Base-by-base conservation (phyloP, 2,329 filamentous ascomycete genomes). In the Aspergillus sergii region DNA sequence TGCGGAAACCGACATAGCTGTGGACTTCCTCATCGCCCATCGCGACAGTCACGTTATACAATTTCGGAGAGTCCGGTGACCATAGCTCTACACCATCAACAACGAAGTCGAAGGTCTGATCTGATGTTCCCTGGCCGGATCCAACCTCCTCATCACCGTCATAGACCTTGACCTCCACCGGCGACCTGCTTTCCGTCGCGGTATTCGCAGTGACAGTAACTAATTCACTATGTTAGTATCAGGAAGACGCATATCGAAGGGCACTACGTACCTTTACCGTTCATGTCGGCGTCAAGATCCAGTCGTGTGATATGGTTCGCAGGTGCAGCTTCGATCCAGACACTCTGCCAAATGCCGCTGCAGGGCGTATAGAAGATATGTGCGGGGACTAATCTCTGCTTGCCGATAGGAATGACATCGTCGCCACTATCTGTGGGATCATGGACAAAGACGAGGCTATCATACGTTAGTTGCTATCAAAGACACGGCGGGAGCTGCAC, bases 321-420 rank as follows among this genome's bases (percentile, higher is more conserved):
- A 0, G 89, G 86, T 0, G 84, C 87, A n/a, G 85, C 81, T 72
- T 90, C 87, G 2, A 92, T 78, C 89, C 89, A 92, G 0, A 92
- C 89, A 21, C 83, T 84, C 72, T 91, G 89, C 90, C 90, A 92
- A 66, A 92, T 91, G 6, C 90, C 90, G 39, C 87, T 89, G 72
- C 89, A 92, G 0, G 90, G 87, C 0, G 87, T 87, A 73, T 92
- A 92, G 74, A 90, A 92, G 64, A 92, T 92, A 68, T 76, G 74
- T 21, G 66, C 68, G 1, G 85, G 86, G 0, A 75, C 77, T 0
- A 84, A 71, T 0, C 83, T 85, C 73, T 90, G 89, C 72, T 91
- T 91, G 65, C 89, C 89, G 50, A 90, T 83, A 0, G 89, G 89
- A 48, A 89, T 88, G 14, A 88, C 82, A 62, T 82, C 79, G 6